Conservation (phyloP, 2,329 filamentous ascomycete species). For the Xylaria sp. region DNA sequence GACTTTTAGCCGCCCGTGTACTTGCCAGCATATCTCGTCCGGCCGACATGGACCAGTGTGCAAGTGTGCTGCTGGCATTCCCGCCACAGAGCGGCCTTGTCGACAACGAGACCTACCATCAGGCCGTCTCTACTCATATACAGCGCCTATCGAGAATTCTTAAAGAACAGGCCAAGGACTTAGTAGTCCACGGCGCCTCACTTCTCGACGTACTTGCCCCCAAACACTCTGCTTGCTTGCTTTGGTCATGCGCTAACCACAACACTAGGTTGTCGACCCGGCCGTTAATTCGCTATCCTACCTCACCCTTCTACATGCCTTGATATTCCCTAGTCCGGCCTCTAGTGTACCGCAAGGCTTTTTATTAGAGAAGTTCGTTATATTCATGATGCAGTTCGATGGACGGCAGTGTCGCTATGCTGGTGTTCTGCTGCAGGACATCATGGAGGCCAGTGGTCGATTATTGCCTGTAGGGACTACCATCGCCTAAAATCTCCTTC, state of each 20-base stretch:
- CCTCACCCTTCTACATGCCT: constrained; percentile 58
- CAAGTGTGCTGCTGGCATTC: constrained; percentile 56
- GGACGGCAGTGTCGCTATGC: constrained; percentile 63
- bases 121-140: constrained; percentile 53
- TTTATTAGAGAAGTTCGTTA: constrained; percentile 55
- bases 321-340: constrained; percentile 51
- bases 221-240: background rate
- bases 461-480: constrained; percentile 50
- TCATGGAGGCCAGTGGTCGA: constrained; percentile 56
- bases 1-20: background rate
- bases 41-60: constrained; percentile 52
- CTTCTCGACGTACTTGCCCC: constrained; percentile 54
- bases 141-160: constrained; percentile 53
- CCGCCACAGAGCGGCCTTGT: constrained; percentile 47
- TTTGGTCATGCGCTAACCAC: constrained; percentile 14
- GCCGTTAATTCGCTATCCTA: constrained; percentile 62
- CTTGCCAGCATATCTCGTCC: background rate
- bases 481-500: background rate
- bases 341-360: constrained; percentile 41
- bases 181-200: constrained; percentile 51
- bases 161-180: constrained; percentile 47
- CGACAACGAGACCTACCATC: constrained; percentile 55
- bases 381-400: constrained; percentile 62
- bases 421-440: constrained; percentile 54
- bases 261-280: constrained; percentile 58